Evolutionary conservation across 805 yeast species (phyloP).

Genomic region (Schwanniomyces yamadae): DNA sequence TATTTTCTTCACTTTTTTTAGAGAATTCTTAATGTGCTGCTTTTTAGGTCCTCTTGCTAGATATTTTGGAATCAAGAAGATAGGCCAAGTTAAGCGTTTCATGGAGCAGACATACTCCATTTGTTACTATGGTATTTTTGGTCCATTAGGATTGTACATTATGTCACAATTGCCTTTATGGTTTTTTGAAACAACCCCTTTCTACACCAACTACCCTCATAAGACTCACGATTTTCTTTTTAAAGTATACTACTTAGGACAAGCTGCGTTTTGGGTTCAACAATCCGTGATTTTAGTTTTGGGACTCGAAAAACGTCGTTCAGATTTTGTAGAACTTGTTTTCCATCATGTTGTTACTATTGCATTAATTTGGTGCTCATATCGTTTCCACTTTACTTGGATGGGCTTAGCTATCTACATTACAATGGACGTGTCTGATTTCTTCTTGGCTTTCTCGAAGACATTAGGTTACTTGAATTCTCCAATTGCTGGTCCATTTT

Average conservation of each 20-base stretch:
- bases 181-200: slow-evolving; percentile 82
- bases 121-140: slow-evolving; percentile 74
- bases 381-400: slow-evolving; percentile 93
- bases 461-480: slow-evolving; percentile 84
- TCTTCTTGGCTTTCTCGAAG: slow-evolving; percentile 81
- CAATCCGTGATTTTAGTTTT: slow-evolving; percentile 81
- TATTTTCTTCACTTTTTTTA: slow-evolving; percentile 81
- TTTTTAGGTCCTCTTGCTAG: slow-evolving; percentile 71
- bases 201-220: slow-evolving; percentile 85
- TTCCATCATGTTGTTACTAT: slow-evolving; percentile 93
- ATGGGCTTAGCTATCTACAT: slow-evolving; percentile 89
- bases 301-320: slow-evolving; percentile 92
- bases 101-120: slow-evolving; percentile 91
- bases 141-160: slow-evolving; percentile 86
- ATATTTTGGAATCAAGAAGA: slow-evolving; percentile 48
- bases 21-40: slow-evolving; percentile 89
- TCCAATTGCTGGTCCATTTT: slow-evolving; percentile 59
- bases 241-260: slow-evolving; percentile 82
- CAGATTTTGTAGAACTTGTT: slow-evolving; percentile 86
- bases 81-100: slow-evolving; percentile 69
- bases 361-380: slow-evolving; percentile 79
- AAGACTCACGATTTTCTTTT: slow-evolving; percentile 63
- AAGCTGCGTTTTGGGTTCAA: slow-evolving; percentile 98
- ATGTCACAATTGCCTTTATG: slow-evolving; percentile 82
- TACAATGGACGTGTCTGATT: slow-evolving; percentile 95